Conservation (phyloP, 768 basidiomycete genomes). For the Gautieria morchelliformis region DNA sequence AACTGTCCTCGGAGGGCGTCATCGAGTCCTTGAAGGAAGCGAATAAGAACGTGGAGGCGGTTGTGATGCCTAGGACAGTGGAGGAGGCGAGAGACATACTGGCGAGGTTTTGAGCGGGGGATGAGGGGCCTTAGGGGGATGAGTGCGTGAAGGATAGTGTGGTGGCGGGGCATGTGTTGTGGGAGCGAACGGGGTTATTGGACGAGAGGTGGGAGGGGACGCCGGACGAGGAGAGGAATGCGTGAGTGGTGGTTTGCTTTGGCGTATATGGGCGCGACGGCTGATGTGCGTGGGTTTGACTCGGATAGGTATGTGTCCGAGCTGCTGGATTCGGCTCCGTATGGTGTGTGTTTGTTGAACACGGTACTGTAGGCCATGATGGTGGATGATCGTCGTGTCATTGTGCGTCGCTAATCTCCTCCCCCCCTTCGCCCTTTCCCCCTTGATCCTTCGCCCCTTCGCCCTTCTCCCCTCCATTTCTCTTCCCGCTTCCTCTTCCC, state of each 20-base stretch:
- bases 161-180: constrained; percentile 75
- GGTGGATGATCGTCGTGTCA: constrained; percentile 83
- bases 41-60: constrained; percentile 45
- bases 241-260: constrained; percentile 30
- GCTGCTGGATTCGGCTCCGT: constrained; percentile 26
- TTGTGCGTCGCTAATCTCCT: constrained; percentile 44
- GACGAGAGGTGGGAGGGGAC: constrained; percentile 82
- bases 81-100: constrained; percentile 65
- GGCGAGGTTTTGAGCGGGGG: constrained; percentile 58
- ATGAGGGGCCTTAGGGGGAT: constrained; percentile 45
- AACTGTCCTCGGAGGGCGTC: constrained; percentile 39
- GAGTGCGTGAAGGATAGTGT: constrained; percentile 58
- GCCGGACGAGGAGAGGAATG: constrained; percentile 71
- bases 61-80: constrained; percentile 52
- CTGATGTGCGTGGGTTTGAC: constrained; percentile 19
- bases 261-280: background rate
- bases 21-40: constrained; percentile 35
- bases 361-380: constrained; percentile 56
- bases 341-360: constrained; percentile 8
- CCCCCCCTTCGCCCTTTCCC: too few species aligned
- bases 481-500: too few species aligned
- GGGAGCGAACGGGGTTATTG: constrained; percentile 47
- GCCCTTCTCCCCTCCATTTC: too few species aligned
- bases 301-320: constrained; percentile 75
- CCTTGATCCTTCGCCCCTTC: too few species aligned